Evolutionary conservation across 2,329 filamentous ascomycete species (phyloP), one percentile per base, ranked within the genome.

Genomic region (Amylocarpus encephaloides): DNA sequence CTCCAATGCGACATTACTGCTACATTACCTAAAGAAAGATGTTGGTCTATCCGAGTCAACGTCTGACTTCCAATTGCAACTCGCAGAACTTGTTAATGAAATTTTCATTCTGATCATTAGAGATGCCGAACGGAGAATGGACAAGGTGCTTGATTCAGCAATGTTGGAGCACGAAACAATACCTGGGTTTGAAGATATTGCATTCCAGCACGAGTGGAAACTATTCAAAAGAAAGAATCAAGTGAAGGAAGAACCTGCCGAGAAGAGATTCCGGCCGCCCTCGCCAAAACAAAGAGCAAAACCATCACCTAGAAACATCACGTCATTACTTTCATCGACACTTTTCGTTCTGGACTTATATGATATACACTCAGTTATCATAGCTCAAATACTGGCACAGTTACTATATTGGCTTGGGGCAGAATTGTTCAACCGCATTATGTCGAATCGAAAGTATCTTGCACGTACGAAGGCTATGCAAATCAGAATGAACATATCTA

Each of bases 91-190:
- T 42, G 88, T 97, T 67, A 96, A 97, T 62, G 93, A 98, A 68
- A 98, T 97, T 26, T 98, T 96, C 66, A 95, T 98, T 53, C 76
- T 98, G 32, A 95, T 98, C 64, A 94, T 98, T 57, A 80, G 93
- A 59, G 93, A 98, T 66, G 93, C 93, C 2, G 93, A 98, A 71
- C 79, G 93, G 59, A 84, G 93, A 56, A 87, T 98, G 73, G 93
- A 98, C 72, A 97, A 96, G 70, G 88, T 95, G 33, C 73, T 98
- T 39, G 92, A 97, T 66, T 77, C 82, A 26, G 91, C 91, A 16
- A 95, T 98, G 86, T 78, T 98, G 44, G 93, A 98, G 62, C 92
- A 97, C 67, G 93, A 98, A 70, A 96, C 91, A 0, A 98, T 98
- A 56, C 92, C 93, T 1, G 93, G 93, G 0, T 93, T 98, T 59